These are phyloP conservation scores for Colletotrichum karsti DNA, from an alignment of 2,329 filamentous ascomycete genomes.

Conservation along the genomic window DNA sequence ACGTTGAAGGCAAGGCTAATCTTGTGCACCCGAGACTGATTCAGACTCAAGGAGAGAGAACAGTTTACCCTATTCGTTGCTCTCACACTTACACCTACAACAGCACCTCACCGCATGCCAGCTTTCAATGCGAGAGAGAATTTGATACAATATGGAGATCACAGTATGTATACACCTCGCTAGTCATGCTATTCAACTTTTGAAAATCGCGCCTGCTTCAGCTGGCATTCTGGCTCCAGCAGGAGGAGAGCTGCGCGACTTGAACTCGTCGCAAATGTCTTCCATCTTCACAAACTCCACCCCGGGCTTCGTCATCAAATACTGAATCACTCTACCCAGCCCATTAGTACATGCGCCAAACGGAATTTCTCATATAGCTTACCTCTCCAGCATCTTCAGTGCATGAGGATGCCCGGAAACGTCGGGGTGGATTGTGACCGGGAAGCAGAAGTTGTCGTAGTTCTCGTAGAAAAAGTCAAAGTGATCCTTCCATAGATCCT, in stretches of 20 bases:
- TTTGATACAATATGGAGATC: no score
- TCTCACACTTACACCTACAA: no score
- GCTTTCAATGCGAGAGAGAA: no score
- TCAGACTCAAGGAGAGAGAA: no score
- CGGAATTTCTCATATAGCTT: background rate
- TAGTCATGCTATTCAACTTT: background rate
- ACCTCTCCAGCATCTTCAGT: constrained; percentile 72
- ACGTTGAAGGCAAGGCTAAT: no score
- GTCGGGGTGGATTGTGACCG: constrained; percentile 81
- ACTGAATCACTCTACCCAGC: constrained; percentile 65
- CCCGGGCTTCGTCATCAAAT: constrained; percentile 69
- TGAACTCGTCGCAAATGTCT: constrained; percentile 76
- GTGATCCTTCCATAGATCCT: constrained; percentile 72
- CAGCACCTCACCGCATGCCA: no score
- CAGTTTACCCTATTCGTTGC: no score
- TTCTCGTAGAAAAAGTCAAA: constrained; percentile 80
- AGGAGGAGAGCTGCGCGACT: constrained; percentile 67
- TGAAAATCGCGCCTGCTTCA: background rate
- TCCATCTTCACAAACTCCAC: constrained; percentile 76
- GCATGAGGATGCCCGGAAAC: constrained; percentile 77
- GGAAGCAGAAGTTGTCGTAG: constrained; percentile 80
- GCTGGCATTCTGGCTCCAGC: constrained; percentile 69
- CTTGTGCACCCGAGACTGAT: no score
- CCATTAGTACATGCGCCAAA: background rate
- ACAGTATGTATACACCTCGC: no score